These are phyloP conservation scores for Zygosaccharomyces kombuchaensis DNA, from an alignment of 805 yeast genomes.

Conservation along the genomic window DNA sequence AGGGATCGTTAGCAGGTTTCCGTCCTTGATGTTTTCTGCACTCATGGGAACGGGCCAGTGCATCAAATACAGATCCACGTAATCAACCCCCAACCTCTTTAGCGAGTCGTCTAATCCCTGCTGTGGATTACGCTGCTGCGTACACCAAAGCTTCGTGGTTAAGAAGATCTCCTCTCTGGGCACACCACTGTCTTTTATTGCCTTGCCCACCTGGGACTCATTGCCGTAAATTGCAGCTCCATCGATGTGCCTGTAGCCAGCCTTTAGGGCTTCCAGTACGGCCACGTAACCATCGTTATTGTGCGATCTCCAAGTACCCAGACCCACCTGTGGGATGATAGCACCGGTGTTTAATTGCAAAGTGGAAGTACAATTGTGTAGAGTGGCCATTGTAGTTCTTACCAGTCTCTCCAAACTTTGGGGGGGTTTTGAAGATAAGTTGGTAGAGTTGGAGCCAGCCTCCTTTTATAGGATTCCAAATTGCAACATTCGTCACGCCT, in stretches of 20 bases:
- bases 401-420: neutral
- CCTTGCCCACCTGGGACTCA: constrained; percentile 60
- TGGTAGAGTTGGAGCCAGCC: neutral
- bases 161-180: constrained; percentile 62
- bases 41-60: constrained; percentile 75
- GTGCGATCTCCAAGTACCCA: constrained; percentile 69
- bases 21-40: constrained; percentile 38
- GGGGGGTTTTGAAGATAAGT: no score
- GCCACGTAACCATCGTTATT: constrained; percentile 53
- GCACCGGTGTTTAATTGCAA: constrained; percentile 58
- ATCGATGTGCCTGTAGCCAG: constrained; percentile 74
- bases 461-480: neutral
- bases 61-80: constrained; percentile 71
- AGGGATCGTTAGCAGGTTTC: constrained; percentile 35
- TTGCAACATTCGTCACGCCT: neutral
- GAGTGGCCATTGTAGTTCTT: constrained; percentile 4
- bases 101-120: constrained; percentile 56
- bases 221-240: constrained; percentile 67
- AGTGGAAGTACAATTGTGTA: constrained; percentile 19
- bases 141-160: constrained; percentile 66
- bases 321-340: constrained; percentile 60
- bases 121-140: constrained; percentile 46
- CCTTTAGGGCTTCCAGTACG: constrained; percentile 54
- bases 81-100: constrained; percentile 60
- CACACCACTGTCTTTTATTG: constrained; percentile 52